Evolutionary conservation across 2,329 filamentous ascomycete species (phyloP), one percentile per base, ranked within the genome.

Genomic region (Curvularia verruculosa): DNA sequence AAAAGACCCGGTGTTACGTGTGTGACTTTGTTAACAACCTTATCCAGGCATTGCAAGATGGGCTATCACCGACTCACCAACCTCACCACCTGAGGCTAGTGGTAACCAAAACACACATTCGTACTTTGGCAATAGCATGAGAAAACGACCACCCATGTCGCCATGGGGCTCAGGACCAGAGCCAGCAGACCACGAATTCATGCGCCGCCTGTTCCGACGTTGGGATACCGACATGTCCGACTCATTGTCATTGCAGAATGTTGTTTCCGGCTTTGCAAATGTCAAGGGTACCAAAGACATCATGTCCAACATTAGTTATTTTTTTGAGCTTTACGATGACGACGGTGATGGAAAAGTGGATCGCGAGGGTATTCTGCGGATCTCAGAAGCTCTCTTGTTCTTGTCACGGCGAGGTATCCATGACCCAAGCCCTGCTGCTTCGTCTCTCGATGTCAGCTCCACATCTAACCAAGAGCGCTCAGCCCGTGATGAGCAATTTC

Each of bases 291-390:
- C 90, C 53, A 88, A 89, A 45, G 95, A 99, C 76, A 97, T 99
- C 64, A 97, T 99, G 94, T 91, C 91, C 28, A 95, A 91, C 56
- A 98, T 99, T 71, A 95, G 88, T 58, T 98, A 98, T 78, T 98
- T 99, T 76, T 99, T 99, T 68, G 91, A 97, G 70, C 85, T 99
- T 0, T 97, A 98, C 75, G 95, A 99, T 72, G 94, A 99, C 64
- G 89, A 94, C 68, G 85, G 87, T 1, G 92, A 96, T 72, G 95
- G 95, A 24, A 92, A 87, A 67, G 93, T 99, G 5, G 95, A 98
- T 70, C 87, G 95, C 10, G 95, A 99, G 76, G 95, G 95, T 5
- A 99, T 99, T 56, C 77, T 99, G 43, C 84, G 92, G 44, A 98
- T 99, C 72, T 97, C 93, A 0, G 95, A 99, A 77, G 92, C 94